Base-by-base conservation (phyloP, 331 rosid species). In the Phaseolus coccineus region DNA sequence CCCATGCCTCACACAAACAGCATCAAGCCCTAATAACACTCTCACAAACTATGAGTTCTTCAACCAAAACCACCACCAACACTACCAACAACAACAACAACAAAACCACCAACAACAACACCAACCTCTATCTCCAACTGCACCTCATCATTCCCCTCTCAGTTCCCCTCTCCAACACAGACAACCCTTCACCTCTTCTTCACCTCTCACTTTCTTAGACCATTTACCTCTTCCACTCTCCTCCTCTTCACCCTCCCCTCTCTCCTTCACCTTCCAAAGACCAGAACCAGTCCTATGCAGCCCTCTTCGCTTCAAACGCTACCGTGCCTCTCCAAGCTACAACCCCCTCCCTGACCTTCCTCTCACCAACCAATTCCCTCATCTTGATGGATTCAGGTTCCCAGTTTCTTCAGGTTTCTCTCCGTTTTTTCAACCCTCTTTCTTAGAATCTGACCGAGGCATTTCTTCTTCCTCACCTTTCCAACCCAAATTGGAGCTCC, bases 221-320 rank as follows among this genome's bases (percentile, higher is more conserved):
- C 80, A 77, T 58, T 14, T 85, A 52, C 78, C 55, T 4, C 44
- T 57, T 44, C 76, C 87, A 14, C 19, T 80, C 4, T 73, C 87
- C 11, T 64, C 85, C 28, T 74, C 77, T 70, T 15, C 85, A 16
- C 67, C 82, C 56, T 61, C 75, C 24, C 8, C 77, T 4, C 48
- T 75, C 57, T 64, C 90, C 69, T 91, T 88, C 86, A 79, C 97
- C 5, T 91, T 88, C 88, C 93, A 91, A 8, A 85, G 96, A 46
- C 87, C 91, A 0, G 75, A 89, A 5, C 97, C 98, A 2, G 30
- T 90, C 30, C 85, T 89, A 22, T 66, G 81, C 0, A 22, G 69
- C 48, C 93, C 96, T 0, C 56, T 88, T 37, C 71, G 88, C 48
- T 81, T 87, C 91, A 94, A 88, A 76, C 87, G 88, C 0, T 86